Conservation (phyloP, 192 early-diverging fungal genomes). For the Diversispora epigaea region DNA sequence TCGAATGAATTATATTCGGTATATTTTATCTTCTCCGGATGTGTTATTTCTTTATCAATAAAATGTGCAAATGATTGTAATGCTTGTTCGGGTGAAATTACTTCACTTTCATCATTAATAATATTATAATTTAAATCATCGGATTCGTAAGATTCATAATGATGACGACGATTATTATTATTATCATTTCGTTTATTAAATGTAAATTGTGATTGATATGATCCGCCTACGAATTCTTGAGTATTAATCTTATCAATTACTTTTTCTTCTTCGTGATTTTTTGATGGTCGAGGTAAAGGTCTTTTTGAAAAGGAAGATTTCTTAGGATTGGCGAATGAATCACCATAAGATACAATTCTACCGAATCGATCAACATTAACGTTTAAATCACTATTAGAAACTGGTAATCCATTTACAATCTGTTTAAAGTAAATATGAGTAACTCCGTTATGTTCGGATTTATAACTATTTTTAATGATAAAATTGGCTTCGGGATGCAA, state of each 20-base stretch:
- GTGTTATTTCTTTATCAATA: slow-evolving; percentile 56
- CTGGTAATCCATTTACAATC: slow-evolving; percentile 61
- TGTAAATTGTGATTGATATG: not conserved
- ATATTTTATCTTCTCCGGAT: slow-evolving; percentile 45
- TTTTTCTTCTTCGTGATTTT: not conserved
- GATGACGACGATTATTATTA: not conserved
- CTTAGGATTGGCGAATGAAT: slow-evolving; percentile 41
- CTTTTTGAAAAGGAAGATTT: not conserved
- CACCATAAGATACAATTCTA: slow-evolving; percentile 69
- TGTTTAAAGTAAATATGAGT: slow-evolving; percentile 89
- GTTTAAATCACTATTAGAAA: slow-evolving; percentile 83
- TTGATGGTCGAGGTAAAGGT: not conserved
- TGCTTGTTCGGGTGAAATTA: slow-evolving; percentile 58
- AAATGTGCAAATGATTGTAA: slow-evolving; percentile 58
- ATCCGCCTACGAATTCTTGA: too few relatives aligned
- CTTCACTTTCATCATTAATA: not conserved
- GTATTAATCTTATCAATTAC: not conserved
- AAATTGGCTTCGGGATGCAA: slow-evolving; percentile 46
- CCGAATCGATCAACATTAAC: slow-evolving; percentile 72
- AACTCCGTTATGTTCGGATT: slow-evolving; percentile 67
- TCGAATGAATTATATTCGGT: slow-evolving; percentile 41
- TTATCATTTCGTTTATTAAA: not conserved
- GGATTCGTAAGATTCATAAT: not conserved
- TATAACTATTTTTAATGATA: slow-evolving; percentile 67
- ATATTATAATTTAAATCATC: not conserved